phyloP scores from a whole-genome alignment of 192 early-diverging fungal genomes.

The Umbelopsis ramanniana region DNA sequence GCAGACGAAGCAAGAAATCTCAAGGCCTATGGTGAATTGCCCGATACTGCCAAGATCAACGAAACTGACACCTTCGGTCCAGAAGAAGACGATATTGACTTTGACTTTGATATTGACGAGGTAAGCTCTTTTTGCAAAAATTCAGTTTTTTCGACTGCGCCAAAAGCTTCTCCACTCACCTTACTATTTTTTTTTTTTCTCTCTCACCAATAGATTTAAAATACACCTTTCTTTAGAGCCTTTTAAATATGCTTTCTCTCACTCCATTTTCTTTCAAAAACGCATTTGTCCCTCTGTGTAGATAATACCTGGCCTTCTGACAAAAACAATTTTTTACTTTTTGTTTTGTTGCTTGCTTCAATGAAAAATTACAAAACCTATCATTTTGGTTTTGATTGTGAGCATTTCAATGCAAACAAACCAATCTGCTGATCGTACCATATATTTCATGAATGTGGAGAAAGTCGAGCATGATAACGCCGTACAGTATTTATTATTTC shows the following conservation, averaged over 20 bases:
- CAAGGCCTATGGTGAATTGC: slow-evolving; percentile 94
- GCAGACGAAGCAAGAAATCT: slow-evolving; percentile 93
- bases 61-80: slow-evolving; percentile 73
- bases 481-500: neutral
- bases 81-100: slow-evolving; percentile 71
- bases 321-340: slow-evolving; percentile 1
- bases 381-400: neutral
- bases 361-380: neutral
- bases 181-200: neutral
- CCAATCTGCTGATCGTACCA: neutral
- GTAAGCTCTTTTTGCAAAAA: slow-evolving; percentile 30
- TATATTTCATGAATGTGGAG: neutral
- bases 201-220: slow-evolving; percentile 11
- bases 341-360: neutral
- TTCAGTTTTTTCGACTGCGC: neutral
- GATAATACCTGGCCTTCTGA: slow-evolving; percentile 22
- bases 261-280: neutral
- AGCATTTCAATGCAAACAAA: neutral
- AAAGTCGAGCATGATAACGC: neutral
- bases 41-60: slow-evolving; percentile 84
- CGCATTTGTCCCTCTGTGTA: slow-evolving; percentile 22
- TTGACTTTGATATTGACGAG: slow-evolving; percentile 96
- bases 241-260: slow-evolving; percentile 10
- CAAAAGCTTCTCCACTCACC: neutral
- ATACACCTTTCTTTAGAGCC: slow-evolving; percentile 10